Base-by-base conservation (phyloP, 352 stramenopile genomes). In the Pythium coloratum region DNA sequence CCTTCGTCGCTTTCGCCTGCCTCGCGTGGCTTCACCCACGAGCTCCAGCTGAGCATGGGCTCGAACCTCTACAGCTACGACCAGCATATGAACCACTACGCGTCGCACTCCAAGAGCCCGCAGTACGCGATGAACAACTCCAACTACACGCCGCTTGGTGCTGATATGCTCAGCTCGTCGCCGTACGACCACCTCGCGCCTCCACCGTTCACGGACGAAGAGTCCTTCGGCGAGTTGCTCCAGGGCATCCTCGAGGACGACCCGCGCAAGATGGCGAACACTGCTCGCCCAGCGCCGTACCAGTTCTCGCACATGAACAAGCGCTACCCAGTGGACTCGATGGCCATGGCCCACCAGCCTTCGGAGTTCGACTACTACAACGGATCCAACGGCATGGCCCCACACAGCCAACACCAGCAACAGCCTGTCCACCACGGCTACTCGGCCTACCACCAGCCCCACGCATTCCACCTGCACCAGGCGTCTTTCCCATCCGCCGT, bases 211-310 rank as follows among this genome's bases (percentile, higher is more conserved):
- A 74, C 73, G 1, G 83, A 90, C 55, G 83, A 92, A 69, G 83
- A 92, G 58, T 67, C 72, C 8, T 89, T 92, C 61, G 78, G 81
- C 30, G 83, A 92, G 56, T 70, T 92, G 38, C 66, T 92, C 20
- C 80, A 92, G 59, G 81, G 78, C 38, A 90, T 92, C 67, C 70
- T 90, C 0, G 83, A 92, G 54, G 83, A 92, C 57, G 83, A 92
- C 28, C 72, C 81, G 55, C 78, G 64, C 50, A 20, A 47, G n/a
- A 16, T 18, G n/a, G 28, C 32, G 14, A n/a, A 51, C 44, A 26
- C 20, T 38, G 24, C 14, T 32, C 62, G 55, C 54, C 13, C 55
- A 8, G 56, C 63, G 28, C 55, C 64, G 34, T 64, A 70, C 38
- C 47, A 46, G 34, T 70, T 64, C 64, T 13, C 64, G 2, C 55